Evolutionary conservation across 768 basidiomycete genomes (phyloP).

Genomic region (Kwoniella botswanensis): DNA sequence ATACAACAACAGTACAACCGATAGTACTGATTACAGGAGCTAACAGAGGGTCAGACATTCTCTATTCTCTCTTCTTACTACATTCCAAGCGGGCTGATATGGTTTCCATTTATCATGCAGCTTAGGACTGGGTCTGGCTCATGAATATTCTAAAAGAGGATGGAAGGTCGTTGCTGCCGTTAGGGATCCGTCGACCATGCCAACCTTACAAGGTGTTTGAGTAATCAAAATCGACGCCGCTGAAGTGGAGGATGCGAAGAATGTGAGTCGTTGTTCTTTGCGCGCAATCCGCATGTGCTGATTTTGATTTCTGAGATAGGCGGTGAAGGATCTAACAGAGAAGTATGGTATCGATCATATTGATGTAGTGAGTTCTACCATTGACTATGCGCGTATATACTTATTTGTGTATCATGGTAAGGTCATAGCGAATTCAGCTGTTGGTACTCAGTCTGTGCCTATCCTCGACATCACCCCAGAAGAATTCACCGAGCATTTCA

Average conservation of each 20-base stretch:
- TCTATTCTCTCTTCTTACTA: background rate
- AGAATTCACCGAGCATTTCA: background rate
- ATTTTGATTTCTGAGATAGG: no score
- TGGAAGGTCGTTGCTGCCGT: conserved; percentile 26
- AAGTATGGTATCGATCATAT: no score
- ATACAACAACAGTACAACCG: background rate
- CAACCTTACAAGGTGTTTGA: background rate
- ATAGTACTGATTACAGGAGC: conserved; percentile 26
- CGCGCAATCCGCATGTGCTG: no score
- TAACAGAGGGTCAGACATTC: conserved; percentile 18
- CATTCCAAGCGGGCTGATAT: background rate
- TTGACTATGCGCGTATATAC: background rate
- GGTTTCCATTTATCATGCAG: background rate
- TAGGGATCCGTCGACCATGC: conserved; percentile 1
- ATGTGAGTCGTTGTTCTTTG: background rate
- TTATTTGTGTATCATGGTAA: background rate
- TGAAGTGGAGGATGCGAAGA: conserved; percentile 2
- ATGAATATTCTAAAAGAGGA: background rate
- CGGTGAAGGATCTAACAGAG: no score
- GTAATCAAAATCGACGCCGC: conserved; percentile 24
- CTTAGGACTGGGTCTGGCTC: conserved; percentile 9
- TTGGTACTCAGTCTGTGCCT: background rate
- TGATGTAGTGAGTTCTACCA: background rate
- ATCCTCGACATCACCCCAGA: background rate
- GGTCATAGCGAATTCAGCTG: conserved; percentile 1